Evolutionary conservation across 257 asterid genomes (phyloP), one percentile per base, ranked within the genome.

Genomic region (Voacanga thouarsii): DNA sequence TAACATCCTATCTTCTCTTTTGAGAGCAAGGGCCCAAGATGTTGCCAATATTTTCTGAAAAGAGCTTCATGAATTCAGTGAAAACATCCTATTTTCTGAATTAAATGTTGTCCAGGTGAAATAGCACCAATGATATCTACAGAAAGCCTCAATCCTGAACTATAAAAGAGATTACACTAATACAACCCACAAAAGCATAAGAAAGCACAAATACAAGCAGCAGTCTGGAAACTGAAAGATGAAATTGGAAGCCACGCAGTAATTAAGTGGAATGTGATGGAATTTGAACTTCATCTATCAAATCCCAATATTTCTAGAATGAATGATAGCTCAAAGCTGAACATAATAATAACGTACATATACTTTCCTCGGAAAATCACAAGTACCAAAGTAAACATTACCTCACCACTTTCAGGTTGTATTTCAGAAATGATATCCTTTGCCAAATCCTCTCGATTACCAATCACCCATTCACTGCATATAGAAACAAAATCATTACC

Each of bases 381-480:
- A 79, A 24, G 70, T 59, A 30, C 55, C 23, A 26, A 28, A 70
- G 41, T 30, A 43, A 59, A 83, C 86, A 88, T 84, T 94, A 94
- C 98, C 99, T 95, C 99, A 56, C 98, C 97, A 82, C 87, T 90
- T 85, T 96, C 99, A 79, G 99, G 97, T 81, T 89, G 97, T 82
- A 96, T 96, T 83, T 90, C 96, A 53, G 97, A 89, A 66, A 92
- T 84, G 49, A 96, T 92, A 84, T 96, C 97, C 91, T 92, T 93
- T 0, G 90, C 95, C 82, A 96, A 82, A 79, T 92, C 99, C 88
- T 96, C 98, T 60, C 97, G 97, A 85, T 96, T 93, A 68, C 99
- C 99, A 78, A 96, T 89, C 83, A 96, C 99, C 99, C 97, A 93
- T 88, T 96, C 99, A 85, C 99, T 96, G 91, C 85, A 86, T 76